Conservation (phyloP, 257 asterid genomes). For the Perilla frutescens region DNA sequence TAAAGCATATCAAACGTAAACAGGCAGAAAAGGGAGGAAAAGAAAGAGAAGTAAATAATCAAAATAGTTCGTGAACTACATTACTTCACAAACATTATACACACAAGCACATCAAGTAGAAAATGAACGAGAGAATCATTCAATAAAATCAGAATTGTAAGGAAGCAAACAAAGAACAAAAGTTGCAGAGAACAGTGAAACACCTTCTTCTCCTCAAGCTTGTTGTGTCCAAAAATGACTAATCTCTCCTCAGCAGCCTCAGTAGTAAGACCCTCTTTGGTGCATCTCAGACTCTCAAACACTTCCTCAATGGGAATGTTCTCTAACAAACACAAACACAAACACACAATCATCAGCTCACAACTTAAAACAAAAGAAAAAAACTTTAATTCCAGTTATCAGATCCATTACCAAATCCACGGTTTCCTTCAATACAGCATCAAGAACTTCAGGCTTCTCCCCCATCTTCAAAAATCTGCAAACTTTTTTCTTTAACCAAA, state of each 20-base stretch:
- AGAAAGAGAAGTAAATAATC: constrained; percentile 1
- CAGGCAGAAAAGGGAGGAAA: constrained; percentile 23
- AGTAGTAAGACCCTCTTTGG: constrained; percentile 79
- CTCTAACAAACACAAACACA: constrained; percentile 71
- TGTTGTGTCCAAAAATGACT: constrained; percentile 90
- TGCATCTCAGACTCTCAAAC: constrained; percentile 93
- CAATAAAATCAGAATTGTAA: constrained; percentile 28
- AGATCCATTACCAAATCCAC: constrained; percentile 99
- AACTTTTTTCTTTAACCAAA: constrained; percentile 29
- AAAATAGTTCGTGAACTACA: constrained; percentile 21
- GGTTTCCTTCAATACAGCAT: constrained; percentile 94
- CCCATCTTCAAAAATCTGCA: constrained; percentile 59
- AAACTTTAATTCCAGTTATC: constrained; percentile 30
- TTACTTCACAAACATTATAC: constrained; percentile 33
- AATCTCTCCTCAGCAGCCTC: constrained; percentile 90
- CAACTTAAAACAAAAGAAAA: constrained; percentile 24
- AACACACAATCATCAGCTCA: constrained; percentile 28
- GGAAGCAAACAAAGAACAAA: constrained; percentile 3
- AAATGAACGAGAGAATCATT: background rate
- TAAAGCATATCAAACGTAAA: constrained; percentile 1
- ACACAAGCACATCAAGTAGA: constrained; percentile 25
- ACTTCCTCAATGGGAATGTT: constrained; percentile 96
- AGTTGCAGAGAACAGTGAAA: constrained; percentile 2
- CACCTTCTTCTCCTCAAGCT: constrained; percentile 98
- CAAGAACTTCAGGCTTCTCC: constrained; percentile 92